Percentiles rank a stretch among this genome's conserved stretches.
These are phyloP conservation scores for Verruconis gallopava DNA, from an alignment of 2,329 filamentous ascomycete genomes.

Conservation along the genomic window DNA sequence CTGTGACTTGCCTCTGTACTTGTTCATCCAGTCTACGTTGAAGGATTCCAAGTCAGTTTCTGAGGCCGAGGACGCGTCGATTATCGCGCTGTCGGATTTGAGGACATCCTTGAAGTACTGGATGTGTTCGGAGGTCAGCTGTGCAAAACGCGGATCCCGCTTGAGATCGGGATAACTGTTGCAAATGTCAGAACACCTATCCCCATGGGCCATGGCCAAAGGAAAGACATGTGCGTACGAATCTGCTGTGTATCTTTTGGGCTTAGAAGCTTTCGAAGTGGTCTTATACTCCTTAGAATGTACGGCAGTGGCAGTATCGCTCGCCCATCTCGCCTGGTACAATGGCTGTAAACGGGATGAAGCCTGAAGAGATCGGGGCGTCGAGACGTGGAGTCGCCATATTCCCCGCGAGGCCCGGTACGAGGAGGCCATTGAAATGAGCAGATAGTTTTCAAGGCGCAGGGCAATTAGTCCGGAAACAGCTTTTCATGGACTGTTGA, in stretches of 20 bases:
- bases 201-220: no score
- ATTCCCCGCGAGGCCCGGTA: slow-evolving; percentile 1
- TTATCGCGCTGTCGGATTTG: slow-evolving; percentile 62
- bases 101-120: slow-evolving; percentile 71
- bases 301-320: slow-evolving; percentile 26
- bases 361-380: neutral
- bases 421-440: slow-evolving; percentile 19
- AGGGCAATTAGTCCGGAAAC: no score
- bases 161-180: slow-evolving; percentile 62
- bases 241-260: slow-evolving; percentile 68
- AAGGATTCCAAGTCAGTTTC: slow-evolving; percentile 76
- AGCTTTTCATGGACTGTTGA: no score
- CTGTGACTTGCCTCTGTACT: slow-evolving; percentile 82
- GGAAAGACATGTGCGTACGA: no score
- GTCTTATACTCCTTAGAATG: slow-evolving; percentile 25
- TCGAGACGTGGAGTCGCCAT: neutral
- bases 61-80: slow-evolving; percentile 59
- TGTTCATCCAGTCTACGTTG: slow-evolving; percentile 98
- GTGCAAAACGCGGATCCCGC: slow-evolving; percentile 61
- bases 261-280: slow-evolving; percentile 28
- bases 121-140: slow-evolving; percentile 67
- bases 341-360: slow-evolving; percentile 13
- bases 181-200: slow-evolving; percentile 1
- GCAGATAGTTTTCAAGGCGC: no score
- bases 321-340: slow-evolving; percentile 24